Percentiles rank a stretch among this genome's conserved stretches.
phyloP scores from a whole-genome alignment of 805 yeast genomes.

The Yarrowia yakushimensis region DNA sequence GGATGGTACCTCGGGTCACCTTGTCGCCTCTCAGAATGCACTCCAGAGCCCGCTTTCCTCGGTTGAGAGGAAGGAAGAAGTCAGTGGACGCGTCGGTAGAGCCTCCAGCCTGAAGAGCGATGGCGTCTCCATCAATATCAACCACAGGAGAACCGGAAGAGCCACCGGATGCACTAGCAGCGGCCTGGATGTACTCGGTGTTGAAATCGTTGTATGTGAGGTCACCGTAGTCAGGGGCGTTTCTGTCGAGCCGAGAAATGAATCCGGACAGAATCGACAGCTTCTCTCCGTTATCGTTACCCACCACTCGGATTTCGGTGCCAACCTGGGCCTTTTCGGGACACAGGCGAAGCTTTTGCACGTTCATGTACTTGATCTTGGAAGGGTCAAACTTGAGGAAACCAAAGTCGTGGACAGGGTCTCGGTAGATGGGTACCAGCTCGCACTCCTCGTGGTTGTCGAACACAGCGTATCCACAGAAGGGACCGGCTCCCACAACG shows the following conservation, averaged over 20 bases:
- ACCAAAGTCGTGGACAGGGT: slow-evolving; percentile 95
- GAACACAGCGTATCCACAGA: slow-evolving; percentile 84
- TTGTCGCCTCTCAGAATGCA: slow-evolving; percentile 60
- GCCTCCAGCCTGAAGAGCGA: slow-evolving; percentile 94
- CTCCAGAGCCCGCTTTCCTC: slow-evolving; percentile 75
- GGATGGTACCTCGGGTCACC: slow-evolving; percentile 86
- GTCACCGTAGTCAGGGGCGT: slow-evolving; percentile 90
- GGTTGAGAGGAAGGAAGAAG: slow-evolving; percentile 79
- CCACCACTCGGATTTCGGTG: slow-evolving; percentile 87
- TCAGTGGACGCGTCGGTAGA: slow-evolving; percentile 88
- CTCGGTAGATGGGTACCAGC: slow-evolving; percentile 81
- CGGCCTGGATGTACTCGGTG: slow-evolving; percentile 92
- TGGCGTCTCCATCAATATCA: slow-evolving; percentile 78
- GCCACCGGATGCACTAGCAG: slow-evolving; percentile 94
- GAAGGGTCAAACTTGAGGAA: slow-evolving; percentile 74
- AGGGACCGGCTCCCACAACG: slow-evolving; percentile 95
- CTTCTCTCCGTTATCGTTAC: slow-evolving; percentile 96
- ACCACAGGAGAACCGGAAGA: slow-evolving; percentile 97
- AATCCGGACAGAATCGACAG: slow-evolving; percentile 84
- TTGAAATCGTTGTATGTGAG: slow-evolving; percentile 88
- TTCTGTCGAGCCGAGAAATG: slow-evolving; percentile 77
- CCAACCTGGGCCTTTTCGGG: slow-evolving; percentile 91
- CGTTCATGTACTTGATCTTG: slow-evolving; percentile 66
- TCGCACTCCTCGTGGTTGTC: slow-evolving; percentile 93
- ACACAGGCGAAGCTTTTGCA: slow-evolving; percentile 60